Percentiles rank a stretch among this genome's conserved stretches.
Conservation (phyloP, 371 early-diverging fungal genomes). For the Funneliformis caledonium region DNA sequence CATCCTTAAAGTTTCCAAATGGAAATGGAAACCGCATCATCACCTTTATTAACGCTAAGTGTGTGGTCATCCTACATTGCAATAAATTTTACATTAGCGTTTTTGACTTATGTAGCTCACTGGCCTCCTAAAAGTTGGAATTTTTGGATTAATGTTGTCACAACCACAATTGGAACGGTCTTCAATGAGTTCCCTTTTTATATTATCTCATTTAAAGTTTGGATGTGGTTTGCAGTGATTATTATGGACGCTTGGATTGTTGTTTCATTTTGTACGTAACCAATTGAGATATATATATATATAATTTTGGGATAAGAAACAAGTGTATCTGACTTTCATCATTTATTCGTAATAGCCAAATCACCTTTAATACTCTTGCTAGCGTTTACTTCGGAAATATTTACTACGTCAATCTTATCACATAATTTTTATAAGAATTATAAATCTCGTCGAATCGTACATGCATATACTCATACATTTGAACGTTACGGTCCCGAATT, state of each 20-base stretch:
- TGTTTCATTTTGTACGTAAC: background rate
- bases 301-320: background rate
- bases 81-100: background rate
- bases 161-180: background rate
- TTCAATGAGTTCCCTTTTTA: background rate
- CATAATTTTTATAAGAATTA: background rate
- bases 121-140: background rate
- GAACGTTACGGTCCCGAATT: constrained; percentile 8
- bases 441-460: background rate
- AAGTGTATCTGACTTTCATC: background rate
- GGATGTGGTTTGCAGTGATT: background rate
- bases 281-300: no score
- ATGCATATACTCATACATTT: background rate
- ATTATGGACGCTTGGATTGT: background rate
- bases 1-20: no score
- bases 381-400: background rate
- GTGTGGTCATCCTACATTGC: background rate
- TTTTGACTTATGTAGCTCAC: background rate
- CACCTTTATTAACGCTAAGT: background rate
- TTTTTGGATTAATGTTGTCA: background rate
- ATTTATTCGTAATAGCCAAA: background rate
- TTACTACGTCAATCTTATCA: background rate
- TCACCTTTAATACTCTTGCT: background rate
- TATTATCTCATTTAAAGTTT: background rate
- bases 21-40: no score